Conservation (phyloP, 345 rosid species). For the Dipteronia dyeriana region DNA sequence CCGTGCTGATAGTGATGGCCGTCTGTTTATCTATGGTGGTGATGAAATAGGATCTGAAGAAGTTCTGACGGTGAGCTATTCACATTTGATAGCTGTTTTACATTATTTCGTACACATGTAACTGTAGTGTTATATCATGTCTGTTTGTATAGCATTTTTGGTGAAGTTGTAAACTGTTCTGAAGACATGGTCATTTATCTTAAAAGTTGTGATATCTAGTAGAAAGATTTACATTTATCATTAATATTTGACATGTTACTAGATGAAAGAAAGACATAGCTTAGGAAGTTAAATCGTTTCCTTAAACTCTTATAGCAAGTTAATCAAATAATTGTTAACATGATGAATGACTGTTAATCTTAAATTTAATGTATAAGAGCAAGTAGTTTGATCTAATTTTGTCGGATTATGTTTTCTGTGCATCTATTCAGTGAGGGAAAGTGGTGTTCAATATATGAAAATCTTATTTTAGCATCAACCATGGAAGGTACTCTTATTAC, state of each 20-base stretch:
- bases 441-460: background rate
- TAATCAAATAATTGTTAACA: background rate
- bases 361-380: background rate
- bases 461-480: conserved; percentile 7
- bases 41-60: conserved; percentile 77
- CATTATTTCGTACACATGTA: background rate
- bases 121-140: background rate
- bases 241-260: background rate
- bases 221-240: conserved; percentile 4
- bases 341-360: background rate
- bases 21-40: conserved; percentile 68
- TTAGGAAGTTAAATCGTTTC: conserved; percentile 9
- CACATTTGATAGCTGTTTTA: conserved; percentile 11
- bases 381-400: background rate
- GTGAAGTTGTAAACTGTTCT: conserved; percentile 13
- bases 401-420: background rate
- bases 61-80: conserved; percentile 54
- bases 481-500: conserved; percentile 11
- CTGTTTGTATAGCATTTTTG: conserved; percentile 2
- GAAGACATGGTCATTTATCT: background rate
- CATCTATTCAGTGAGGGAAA: conserved; percentile 10
- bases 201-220: conserved; percentile 9
- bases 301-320: background rate
- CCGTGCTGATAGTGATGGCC: conserved; percentile 43
- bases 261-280: background rate